These are phyloP conservation scores for Phanerochaete sordida DNA, from an alignment of 768 basidiomycete genomes.

Conservation along the genomic window DNA sequence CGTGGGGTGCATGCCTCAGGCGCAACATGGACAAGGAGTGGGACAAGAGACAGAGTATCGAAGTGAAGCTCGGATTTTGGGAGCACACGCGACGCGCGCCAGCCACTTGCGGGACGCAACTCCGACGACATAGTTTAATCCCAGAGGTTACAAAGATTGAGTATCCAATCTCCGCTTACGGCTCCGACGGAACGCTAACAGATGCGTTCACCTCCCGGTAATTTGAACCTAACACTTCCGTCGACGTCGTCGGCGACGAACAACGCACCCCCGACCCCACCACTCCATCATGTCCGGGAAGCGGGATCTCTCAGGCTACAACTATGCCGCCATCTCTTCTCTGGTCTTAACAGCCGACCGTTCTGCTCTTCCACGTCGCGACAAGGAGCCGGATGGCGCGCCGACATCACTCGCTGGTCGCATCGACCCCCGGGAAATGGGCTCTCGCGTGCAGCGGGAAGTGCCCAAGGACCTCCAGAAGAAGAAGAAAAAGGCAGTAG, in stretches of 20 bases:
- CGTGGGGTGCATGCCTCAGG: too few species aligned
- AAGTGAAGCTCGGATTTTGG: too few species aligned
- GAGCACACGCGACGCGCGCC: too few species aligned
- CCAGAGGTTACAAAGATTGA: not conserved
- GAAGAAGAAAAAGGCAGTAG: conserved; percentile 85
- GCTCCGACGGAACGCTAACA: not conserved
- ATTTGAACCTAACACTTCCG: not conserved
- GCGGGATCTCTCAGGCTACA: conserved; percentile 87
- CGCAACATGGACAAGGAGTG: not conserved
- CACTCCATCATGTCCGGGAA: conserved; percentile 43
- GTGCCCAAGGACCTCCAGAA: conserved; percentile 87
- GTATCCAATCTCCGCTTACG: not conserved
- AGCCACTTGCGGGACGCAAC: too few species aligned
- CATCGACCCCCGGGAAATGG: conserved; percentile 91
- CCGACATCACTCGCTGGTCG: conserved; percentile 90
- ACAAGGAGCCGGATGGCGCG: conserved; percentile 96
- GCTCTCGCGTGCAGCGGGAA: conserved; percentile 80
- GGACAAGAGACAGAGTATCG: too few species aligned
- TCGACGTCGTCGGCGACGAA: conserved; percentile 1
- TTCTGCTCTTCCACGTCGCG: conserved; percentile 75
- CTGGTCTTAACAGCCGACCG: conserved; percentile 92
- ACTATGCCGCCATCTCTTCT: conserved; percentile 93
- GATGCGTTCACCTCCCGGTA: not conserved
- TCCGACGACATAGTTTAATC: too few species aligned
- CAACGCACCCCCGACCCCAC: not conserved